Evolutionary conservation across 2,329 filamentous ascomycete genomes (phyloP), one percentile per base, ranked within the genome.

Genomic region (Cladosporium sp.): DNA sequence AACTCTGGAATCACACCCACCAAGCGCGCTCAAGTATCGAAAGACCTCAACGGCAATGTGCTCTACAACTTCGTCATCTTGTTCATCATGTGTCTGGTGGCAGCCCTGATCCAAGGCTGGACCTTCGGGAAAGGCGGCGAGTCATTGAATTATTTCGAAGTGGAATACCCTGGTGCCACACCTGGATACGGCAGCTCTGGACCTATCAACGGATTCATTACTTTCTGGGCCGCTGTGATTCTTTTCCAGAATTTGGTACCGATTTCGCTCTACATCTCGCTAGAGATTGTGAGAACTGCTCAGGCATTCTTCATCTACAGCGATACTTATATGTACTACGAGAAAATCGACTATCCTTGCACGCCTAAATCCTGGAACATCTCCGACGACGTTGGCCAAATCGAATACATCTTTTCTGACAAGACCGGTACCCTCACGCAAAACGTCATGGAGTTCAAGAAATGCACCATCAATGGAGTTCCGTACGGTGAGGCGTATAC

Each of bases 291-390:
- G 50, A 86, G 92, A 56, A 93, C 91, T 0, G 77, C 88, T 9
- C 93, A 98, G 70, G 93, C 92, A 3, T 83, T 95, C 64, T 98
- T 98, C 76, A 98, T 98, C 64, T 96, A 95, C 74, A 95, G 85
- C 71, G 93, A 98, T 64, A 80, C 88, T 4, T 82, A 85, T 64
- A 98, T 98, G 94, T 98, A 97, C 70, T 95, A 98, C 72, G 93
- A 93, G 50, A 84, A 83, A 62, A 83, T 96, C 57, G 90, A 95
- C 62, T 91, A 95, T 64, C 90, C 92, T 2, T 98, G 94, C 65
- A 89, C 95, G 9, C 93, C 94, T 4, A 97, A 97, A 65, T 90
- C 91, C 0, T 98, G 93, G 93, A 98, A 97, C 66, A 97, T 98
- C 43, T 97, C 92, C 1, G 93, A 98, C 64, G 94, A 98, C 62